Evolutionary conservation across 73 alveolate genomes (phyloP).

Genomic region (Paramecium bursaria): DNA sequence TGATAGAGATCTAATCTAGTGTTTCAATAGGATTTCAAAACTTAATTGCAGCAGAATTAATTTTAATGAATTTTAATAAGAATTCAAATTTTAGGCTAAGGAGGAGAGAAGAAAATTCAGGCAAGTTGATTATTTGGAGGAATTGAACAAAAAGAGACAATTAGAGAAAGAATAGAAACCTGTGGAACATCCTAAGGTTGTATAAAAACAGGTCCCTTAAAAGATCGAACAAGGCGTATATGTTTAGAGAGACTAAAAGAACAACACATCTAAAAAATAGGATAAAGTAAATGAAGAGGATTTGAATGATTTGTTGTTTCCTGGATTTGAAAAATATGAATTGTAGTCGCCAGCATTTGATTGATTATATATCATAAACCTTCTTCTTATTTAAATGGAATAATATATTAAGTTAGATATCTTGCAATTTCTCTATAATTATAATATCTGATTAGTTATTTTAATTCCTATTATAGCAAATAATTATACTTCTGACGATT

Average conservation of each 20-base stretch:
- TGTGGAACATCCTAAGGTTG: no score
- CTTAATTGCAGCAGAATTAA: conserved; percentile 38
- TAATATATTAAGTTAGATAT: conserved; percentile 29
- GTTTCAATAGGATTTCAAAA: conserved; percentile 52
- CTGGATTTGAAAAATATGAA: conserved; percentile 40
- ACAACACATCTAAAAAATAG: background rate
- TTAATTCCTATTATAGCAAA: conserved; percentile 4
- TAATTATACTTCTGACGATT: conserved; percentile 5
- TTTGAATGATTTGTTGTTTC: conserved; percentile 54
- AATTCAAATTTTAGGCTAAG: conserved; percentile 16
- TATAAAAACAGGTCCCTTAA: no score
- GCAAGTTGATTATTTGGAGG: conserved; percentile 18
- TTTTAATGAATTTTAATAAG: conserved; percentile 32
- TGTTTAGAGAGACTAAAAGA: background rate
- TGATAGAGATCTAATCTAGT: background rate
- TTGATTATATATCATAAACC: background rate
- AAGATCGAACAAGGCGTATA: no score
- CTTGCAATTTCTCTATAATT: conserved; percentile 60
- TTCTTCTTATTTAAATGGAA: conserved; percentile 25
- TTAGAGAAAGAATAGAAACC: background rate
- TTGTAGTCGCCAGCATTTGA: conserved; percentile 14
- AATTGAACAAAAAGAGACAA: background rate
- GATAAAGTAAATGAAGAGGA: conserved; percentile 17
- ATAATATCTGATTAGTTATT: conserved; percentile 39
- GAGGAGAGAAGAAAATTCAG: background rate